Base-by-base conservation (phyloP, 352 stramenopile species). In the Globisporangium camurandrum region DNA sequence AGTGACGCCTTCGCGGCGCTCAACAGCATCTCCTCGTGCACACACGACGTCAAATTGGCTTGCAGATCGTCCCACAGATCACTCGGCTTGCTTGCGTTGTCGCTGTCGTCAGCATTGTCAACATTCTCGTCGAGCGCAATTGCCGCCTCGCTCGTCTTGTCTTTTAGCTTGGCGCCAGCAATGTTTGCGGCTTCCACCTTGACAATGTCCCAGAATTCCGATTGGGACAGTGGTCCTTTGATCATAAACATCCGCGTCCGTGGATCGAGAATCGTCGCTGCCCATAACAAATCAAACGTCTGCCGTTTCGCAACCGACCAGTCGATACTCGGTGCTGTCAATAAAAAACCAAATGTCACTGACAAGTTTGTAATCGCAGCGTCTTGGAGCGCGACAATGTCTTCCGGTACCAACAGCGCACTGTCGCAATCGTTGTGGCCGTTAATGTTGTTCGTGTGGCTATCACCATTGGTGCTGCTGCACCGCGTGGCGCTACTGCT, bases 51-150 rank as follows among this genome's bases (percentile, higher is more conserved):
- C 28, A 89, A 36, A 26, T 85, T 89, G 9, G 78, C 78, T 54
- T 89, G 78, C 8, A 89, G 61, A 44, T 89, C 78, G 41, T 89
- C 78, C 78, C 78, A 89, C 14, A 89, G 59, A 46, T 86, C 71
- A 7, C 66, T 59, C n/a, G 42, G 67, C 40, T 73, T 68, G 17
- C 16, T 36, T 3, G 6, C 11, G 7, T 24, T 37, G 20, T 37
- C 43, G 20, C 46, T 59, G 17, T 55, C 54, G 14, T 69, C 54
- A 10, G 71, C 40, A 9, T 80, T 49, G 9, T 31, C 28, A 10
- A 46, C 49, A 16, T 58, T 71, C 5, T 85, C 70, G 3, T 75
- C 67, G 12, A 85, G 42, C 2, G 59, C 51, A 1, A 77, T 68
- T 4, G 56, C 54, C 10, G 49, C 62, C 30, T 76, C 71, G 6